phyloP scores from a whole-genome alignment of 352 stramenopile species.

The Saprolegnia parasitica region DNA sequence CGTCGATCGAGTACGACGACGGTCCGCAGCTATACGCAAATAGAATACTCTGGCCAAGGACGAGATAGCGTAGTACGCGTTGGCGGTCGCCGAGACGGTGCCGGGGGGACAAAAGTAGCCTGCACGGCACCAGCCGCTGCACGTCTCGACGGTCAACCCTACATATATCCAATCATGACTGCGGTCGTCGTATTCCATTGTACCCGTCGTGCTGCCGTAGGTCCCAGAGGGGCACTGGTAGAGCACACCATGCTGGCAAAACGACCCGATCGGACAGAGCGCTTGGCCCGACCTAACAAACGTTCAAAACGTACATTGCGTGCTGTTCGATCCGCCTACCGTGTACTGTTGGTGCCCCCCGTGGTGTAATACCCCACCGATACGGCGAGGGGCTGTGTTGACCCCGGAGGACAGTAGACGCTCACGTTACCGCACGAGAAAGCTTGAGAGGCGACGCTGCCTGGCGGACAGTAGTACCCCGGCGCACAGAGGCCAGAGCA shows the following conservation, averaged over 20 bases:
- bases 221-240: slow-evolving; percentile 68
- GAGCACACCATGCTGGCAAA: slow-evolving; percentile 55
- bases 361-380: slow-evolving; percentile 28
- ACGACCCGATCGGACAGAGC: slow-evolving; percentile 64
- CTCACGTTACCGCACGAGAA: background rate
- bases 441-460: background rate
- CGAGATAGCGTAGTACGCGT: no score
- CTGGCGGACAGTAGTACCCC: slow-evolving; percentile 20
- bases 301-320: no score
- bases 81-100: slow-evolving; percentile 30
- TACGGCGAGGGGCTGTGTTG: slow-evolving; percentile 6
- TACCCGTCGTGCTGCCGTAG: slow-evolving; percentile 59
- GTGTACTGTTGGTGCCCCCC: slow-evolving; percentile 15
- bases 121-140: slow-evolving; percentile 58
- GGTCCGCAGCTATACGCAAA: slow-evolving; percentile 1
- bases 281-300: slow-evolving; percentile 32
- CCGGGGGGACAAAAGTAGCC: slow-evolving; percentile 64
- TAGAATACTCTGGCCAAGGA: no score
- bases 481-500: slow-evolving; percentile 31
- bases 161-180: slow-evolving; percentile 19
- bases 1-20: slow-evolving; percentile 18
- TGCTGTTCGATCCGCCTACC: background rate
- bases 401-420: slow-evolving; percentile 29
- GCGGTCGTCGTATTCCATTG: slow-evolving; percentile 40
- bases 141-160: slow-evolving; percentile 43